Conservation (phyloP, 75 land plant species). For the Pinus albicaulis region DNA sequence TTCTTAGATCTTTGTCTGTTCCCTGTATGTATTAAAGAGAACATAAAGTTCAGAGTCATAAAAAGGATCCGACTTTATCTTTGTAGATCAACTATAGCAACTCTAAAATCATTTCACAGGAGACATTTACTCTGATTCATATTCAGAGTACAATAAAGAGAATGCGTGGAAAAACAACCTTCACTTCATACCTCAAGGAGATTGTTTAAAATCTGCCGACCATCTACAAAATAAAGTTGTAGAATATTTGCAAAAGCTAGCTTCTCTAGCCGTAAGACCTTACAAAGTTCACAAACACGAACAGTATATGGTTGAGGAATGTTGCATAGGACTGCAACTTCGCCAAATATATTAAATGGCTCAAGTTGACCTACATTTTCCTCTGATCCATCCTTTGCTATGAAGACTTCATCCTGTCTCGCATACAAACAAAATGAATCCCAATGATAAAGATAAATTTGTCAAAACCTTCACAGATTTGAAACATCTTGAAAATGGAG, state of each 20-base stretch:
- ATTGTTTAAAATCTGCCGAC: slow-evolving; percentile 54
- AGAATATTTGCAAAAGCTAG: slow-evolving; percentile 56
- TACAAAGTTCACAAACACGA: slow-evolving; percentile 63
- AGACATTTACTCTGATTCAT: background rate
- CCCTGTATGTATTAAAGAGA: slow-evolving; percentile 13
- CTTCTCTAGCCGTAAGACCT: slow-evolving; percentile 69
- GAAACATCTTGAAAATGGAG: too few relatives aligned
- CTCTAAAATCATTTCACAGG: background rate
- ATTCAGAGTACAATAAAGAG: background rate
- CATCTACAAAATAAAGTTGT: slow-evolving; percentile 61
- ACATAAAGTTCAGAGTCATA: background rate
- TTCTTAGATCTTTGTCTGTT: slow-evolving; percentile 22
- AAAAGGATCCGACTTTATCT: background rate
- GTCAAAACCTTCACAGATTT: too few relatives aligned
- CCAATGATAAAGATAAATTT: background rate
- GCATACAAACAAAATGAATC: background rate
- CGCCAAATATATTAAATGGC: slow-evolving; percentile 59
- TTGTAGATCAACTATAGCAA: background rate
- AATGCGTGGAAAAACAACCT: background rate
- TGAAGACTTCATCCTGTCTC: slow-evolving; percentile 51
- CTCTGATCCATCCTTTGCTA: slow-evolving; percentile 55
- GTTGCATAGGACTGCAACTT: slow-evolving; percentile 74
- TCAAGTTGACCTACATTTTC: slow-evolving; percentile 38
- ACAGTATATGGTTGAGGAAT: slow-evolving; percentile 87
- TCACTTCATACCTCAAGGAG: slow-evolving; percentile 32